phyloP scores from a whole-genome alignment of 345 rosid genomes.

The Eucalyptus polybractea region DNA sequence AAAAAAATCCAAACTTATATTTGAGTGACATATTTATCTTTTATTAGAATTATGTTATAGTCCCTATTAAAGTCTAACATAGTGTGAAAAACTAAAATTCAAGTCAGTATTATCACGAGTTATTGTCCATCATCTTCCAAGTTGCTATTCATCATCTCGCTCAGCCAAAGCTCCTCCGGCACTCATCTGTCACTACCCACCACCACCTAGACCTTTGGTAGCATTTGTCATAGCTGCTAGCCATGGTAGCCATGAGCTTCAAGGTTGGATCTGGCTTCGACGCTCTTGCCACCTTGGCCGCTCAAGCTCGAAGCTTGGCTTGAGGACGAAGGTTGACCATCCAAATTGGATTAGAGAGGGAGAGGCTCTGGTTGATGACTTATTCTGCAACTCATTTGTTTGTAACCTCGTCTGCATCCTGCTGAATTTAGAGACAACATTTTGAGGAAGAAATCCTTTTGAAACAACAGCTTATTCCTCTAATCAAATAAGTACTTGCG shows the following conservation, averaged over 20 bases:
- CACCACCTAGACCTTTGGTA: background rate
- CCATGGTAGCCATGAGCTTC: background rate
- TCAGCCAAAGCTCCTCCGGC: no score
- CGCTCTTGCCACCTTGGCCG: background rate
- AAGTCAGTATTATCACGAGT: no score
- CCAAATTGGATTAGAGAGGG: background rate
- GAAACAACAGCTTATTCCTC: background rate
- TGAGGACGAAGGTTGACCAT: background rate
- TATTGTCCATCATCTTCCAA: no score
- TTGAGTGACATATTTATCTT: no score
- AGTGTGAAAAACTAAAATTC: no score
- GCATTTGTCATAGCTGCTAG: background rate
- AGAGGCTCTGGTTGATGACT: background rate
- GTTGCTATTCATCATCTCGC: no score
- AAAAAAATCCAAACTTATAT: no score
- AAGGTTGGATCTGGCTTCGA: background rate
- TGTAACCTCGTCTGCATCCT: background rate
- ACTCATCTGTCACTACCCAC: background rate
- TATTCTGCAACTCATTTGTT: background rate
- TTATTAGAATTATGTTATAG: no score
- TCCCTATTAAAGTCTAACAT: no score
- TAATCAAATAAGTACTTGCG: background rate
- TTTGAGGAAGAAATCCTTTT: background rate
- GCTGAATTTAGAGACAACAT: background rate
- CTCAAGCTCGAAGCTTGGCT: background rate